phyloP scores from a whole-genome alignment of 176 grass and related monocot genomes.

The Guadua angustifolia region DNA sequence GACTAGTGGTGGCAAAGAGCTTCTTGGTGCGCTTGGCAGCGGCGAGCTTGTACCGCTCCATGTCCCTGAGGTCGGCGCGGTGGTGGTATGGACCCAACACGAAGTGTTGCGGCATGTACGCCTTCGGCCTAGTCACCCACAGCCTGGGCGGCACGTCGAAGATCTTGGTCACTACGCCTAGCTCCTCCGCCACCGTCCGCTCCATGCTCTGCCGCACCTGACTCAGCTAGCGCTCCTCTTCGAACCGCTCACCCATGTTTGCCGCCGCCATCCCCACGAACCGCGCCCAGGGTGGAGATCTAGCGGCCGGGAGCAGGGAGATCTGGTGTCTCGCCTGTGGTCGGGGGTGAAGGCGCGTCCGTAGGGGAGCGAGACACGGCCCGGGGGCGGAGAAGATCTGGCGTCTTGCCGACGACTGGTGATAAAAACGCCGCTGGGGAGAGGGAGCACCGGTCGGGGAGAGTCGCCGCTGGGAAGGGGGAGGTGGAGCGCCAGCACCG shows the following conservation, averaged over 20 bases:
- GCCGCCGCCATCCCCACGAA: conserved; percentile 41
- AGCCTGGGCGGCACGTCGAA: conserved; percentile 67
- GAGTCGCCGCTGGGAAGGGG: too few species aligned
- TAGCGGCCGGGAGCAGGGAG: too few species aligned
- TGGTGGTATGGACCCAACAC: conserved; percentile 77
- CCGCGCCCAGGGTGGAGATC: background rate
- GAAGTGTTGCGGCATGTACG: conserved; percentile 72
- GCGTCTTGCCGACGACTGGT: too few species aligned
- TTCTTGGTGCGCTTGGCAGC: conserved; percentile 73
- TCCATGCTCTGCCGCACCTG: conserved; percentile 63
- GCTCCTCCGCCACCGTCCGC: conserved; percentile 44
- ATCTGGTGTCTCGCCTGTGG: too few species aligned
- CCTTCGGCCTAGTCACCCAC: conserved; percentile 50
- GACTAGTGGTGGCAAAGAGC: conserved; percentile 50
- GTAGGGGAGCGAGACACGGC: too few species aligned
- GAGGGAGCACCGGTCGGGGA: too few species aligned
- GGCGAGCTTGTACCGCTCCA: conserved; percentile 89
- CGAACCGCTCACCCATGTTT: conserved; percentile 36
- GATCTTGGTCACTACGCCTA: conserved; percentile 55
- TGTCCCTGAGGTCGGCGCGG: conserved; percentile 75
- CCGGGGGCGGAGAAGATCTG: too few species aligned
- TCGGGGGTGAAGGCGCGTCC: too few species aligned
- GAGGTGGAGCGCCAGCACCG: too few species aligned
- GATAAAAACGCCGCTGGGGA: too few species aligned
- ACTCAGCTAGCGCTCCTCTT: conserved; percentile 68